Base-by-base conservation (phyloP, 768 basidiomycete genomes). In the Filobasidium floriforme region DNA sequence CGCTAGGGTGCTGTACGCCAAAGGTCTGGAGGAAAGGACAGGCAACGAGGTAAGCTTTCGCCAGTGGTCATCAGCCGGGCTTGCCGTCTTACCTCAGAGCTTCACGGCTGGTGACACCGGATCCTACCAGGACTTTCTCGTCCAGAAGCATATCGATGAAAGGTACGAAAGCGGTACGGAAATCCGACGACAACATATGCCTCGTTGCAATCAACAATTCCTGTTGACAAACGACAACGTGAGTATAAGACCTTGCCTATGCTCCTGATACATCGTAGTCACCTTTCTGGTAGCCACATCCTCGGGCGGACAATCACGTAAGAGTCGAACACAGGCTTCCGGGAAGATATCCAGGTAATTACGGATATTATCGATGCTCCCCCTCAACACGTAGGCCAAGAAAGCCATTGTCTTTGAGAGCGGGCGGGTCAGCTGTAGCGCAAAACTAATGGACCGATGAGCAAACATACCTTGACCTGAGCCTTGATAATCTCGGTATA, bases 201-300 rank as follows among this genome's bases (percentile, higher is more conserved):
- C 94, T 85, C 61, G 94, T 87, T 12, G 92, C 92, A 14, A 94
- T 87, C 81, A 94, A 86, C 59, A 97, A 81, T 75, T 98, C 94
- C 54, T 57, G 54, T 24, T 7, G 46, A 12, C 46, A 51, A 18
- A 12, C 18, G 90, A 41, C 18, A 32, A 22, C 2, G 18, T 7
- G 10, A 60, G 63, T 32, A 10, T 5, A 40, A 11, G 32, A 67
- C 24, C 46, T 15, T 4, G 12, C 28, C 10, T 14, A 26, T 7
- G 22, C 4, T 1, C 6, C 43, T 18, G 26, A 14, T 15, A 9
- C 7, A 3, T 28, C 18, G 7, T 15, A 57, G 18, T 57, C 7
- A 57, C 54, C 83, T 88, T 91, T 59, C 94, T 83, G 22, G 90
- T 83, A 10, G 85, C 81, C 15, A 91, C 88, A 10, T 88, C 88